Evolutionary conservation across 2,329 filamentous ascomycete species (phyloP), one percentile per base, ranked within the genome.

Genomic region (Cytospora piceae): DNA sequence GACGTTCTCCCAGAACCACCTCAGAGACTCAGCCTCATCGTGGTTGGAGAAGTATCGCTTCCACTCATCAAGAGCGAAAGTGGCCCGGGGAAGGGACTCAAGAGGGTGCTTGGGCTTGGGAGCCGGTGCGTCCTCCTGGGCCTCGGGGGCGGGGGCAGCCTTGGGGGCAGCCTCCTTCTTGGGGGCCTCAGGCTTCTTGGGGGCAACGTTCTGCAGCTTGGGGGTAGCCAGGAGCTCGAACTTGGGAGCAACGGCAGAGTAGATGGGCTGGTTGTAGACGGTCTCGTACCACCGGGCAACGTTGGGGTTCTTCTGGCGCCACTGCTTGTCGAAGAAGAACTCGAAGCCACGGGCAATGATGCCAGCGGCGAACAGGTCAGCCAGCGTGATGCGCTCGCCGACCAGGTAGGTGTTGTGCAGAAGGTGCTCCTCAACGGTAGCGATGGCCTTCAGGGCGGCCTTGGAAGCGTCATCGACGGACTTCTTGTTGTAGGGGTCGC

Each of bases 1-100:
- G 82, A 88, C 87, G 81, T 96, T 93, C 84, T 97, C 89, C 94
- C 94, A 99, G 90, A 99, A 98, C 91, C 91, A 98, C 80, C 94
- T 94, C 75, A 98, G 84, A 74, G 94, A 93, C 70, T 85, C 89
- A 70, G 89, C 84, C 73, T 92, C 94, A 70, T 97, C 93, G 79
- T 90, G 87, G 89, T 99, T 99, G 76, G 95, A 99, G 89, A 96
- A 99, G 81, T 92, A 90, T 77, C 95, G 93, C 91, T 99, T 99
- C 92, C 90, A 97, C 83, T 99, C 95, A 77, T 99, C 95, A 65
- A 99, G 87, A 73, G 90, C 85, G 77, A 97, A 87, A 66, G 90
- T 88, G 69, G 95, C 83, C 78, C 89, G 90, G 75, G 89, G 88
- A 64, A 98, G 91, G 72, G 87, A 80, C 80, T 97, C 94, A 71